Base-by-base conservation (phyloP, 2,329 filamentous ascomycete genomes). In the Phoma sp. region DNA sequence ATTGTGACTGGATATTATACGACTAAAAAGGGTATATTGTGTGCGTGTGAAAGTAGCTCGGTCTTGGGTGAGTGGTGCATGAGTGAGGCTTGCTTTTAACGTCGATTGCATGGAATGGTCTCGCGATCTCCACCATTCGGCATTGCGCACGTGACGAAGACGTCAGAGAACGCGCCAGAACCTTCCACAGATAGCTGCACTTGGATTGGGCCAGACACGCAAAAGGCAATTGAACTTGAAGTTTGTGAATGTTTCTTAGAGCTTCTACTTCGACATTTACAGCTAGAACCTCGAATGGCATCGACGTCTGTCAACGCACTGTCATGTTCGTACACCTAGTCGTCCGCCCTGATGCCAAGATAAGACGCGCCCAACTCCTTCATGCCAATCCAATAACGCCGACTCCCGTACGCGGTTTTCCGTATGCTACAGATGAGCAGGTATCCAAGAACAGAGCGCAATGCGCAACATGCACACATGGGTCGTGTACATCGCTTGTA, bases 1-100 rank as follows among this genome's bases (percentile, higher is more conserved):
- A 98, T 97, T 65, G 67, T 85, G 77, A 67, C 40, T 58, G 17
- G 24, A 17, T 29, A 29, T 48, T 48, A 57, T 33, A 37, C 46
- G 57, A 53, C 49, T 29, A 25, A 44, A 47, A 47, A 29, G 39
- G 43, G 39, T 62, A 52, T 62, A 29, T 62, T 49, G 57, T 58
- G 48, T 64, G 50, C 53, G 41, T 43, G 47, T 56, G 49, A 44
- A 38, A 51, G 44, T 21, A 53, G 53, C 48, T 61, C 32, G 21
- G 46, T 52, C 43, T 38, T 43, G 39, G 37, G 58, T 36, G 45
- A 41, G 60, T 51, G 57, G 61, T 64, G 69, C 52, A 58, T 51
- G 60, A 65, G 57, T 54, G 50, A 53, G 59, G 53, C 52, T 59
- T 63, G 64, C 64, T 67, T 72, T 74, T 69, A 66, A 67, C 61